Base-by-base conservation (phyloP, 2,329 filamentous ascomycete species). In the Davidsoniella neocaledoniae region DNA sequence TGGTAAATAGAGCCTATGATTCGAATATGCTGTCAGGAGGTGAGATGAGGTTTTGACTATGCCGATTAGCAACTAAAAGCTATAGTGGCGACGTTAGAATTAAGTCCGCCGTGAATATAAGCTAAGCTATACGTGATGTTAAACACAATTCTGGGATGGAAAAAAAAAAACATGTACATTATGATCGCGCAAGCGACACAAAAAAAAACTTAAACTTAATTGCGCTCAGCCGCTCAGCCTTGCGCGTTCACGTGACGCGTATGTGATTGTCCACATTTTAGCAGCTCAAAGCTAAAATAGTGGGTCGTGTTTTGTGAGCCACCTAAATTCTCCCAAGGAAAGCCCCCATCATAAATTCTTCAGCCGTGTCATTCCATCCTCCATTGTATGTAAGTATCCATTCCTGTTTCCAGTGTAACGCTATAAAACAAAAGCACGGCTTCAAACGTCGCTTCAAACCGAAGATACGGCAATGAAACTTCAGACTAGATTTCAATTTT, bases 211-310 rank as follows among this genome's bases (percentile, higher is more conserved):
- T n/a, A 21, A 21, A 21, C 21, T 21, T 21, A 5, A 21, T 21
- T 21, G 21, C 21, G 21, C 45, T 46, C 17, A 19, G 17, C 41
- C 42, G 42, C 49, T 39, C 49, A 51, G 49, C 49, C 49, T 47
- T 43, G 44, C 43, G 8, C 4, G 2, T 25, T 39, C 48, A 50
- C 48, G 41, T 50, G 48, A 50, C 23, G 2, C 38, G 19, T 41
- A 5, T 38, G 17, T 29, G 26, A 3, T 29, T 29, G 5, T 8
- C 26, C 26, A 33, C 7, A 33, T 33, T 33, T 33, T 10, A 8
- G 4, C 26, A 33, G 26, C 21, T 8, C 8, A 33, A 33, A 33
- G 26, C 6, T 9, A 0, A 37, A 10, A 21, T 19, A 42, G 40
- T 23, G 40, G 40, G 17, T 23, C 40, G 2, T 10, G 26, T 6